Percentiles rank a stretch among this genome's conserved stretches.
phyloP scores from a whole-genome alignment of 768 basidiomycete species.

The Agaricus sinodeliciosus region DNA sequence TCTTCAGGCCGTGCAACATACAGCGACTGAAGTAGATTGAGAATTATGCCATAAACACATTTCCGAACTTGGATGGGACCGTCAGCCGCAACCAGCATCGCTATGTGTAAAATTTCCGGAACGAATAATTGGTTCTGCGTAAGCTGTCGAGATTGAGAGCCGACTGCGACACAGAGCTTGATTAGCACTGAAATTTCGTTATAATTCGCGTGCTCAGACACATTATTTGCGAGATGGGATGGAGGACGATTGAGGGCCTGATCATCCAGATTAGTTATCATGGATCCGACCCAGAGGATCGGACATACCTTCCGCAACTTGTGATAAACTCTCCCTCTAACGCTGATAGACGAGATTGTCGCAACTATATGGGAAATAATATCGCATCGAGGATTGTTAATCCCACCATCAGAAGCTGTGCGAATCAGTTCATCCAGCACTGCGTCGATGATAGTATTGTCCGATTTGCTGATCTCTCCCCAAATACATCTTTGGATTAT shows the following conservation, averaged over 20 bases:
- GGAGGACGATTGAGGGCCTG: conserved; percentile 73
- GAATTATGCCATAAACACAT: conserved; percentile 73
- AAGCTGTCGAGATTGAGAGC: conserved; percentile 57
- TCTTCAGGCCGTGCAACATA: conserved; percentile 57
- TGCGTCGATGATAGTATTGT: conserved; percentile 59
- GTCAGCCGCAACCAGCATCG: conserved; percentile 69
- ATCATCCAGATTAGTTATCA: background rate
- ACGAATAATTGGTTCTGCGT: conserved; percentile 71
- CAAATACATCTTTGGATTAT: conserved; percentile 72
- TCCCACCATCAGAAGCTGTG: conserved; percentile 76
- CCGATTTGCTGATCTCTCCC: conserved; percentile 67
- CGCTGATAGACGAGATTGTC: conserved; percentile 66
- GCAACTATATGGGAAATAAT: conserved; percentile 68
- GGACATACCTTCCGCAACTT: conserved; percentile 67
- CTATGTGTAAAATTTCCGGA: conserved; percentile 76
- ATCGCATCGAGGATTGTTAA: conserved; percentile 71
- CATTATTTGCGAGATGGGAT: conserved; percentile 50
- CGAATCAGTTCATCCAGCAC: conserved; percentile 77
- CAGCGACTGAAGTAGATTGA: conserved; percentile 78
- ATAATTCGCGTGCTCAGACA: conserved; percentile 72
- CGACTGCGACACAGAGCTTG: conserved; percentile 67
- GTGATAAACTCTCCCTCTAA: conserved; percentile 72
- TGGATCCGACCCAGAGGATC: background rate
- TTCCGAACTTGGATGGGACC: conserved; percentile 72
- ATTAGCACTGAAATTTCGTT: conserved; percentile 75